These are phyloP conservation scores for Aspergillus funiculosus DNA, from an alignment of 495 filamentous ascomycete species.

Conservation along the genomic window DNA sequence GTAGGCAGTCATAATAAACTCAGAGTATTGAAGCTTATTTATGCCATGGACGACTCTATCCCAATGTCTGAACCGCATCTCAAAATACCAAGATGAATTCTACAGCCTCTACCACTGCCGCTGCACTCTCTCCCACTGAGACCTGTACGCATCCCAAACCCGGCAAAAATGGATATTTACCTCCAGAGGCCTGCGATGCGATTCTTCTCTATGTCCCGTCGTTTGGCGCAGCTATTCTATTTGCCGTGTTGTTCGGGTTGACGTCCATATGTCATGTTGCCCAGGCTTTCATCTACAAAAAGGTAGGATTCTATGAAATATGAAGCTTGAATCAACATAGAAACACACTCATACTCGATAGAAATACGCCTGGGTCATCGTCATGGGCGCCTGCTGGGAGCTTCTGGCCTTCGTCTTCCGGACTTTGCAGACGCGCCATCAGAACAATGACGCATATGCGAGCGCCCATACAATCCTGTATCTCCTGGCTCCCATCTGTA, in stretches of 20 bases:
- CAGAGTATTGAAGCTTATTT: too few species aligned
- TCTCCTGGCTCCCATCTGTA: slow-evolving; percentile 26
- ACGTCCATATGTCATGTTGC: slow-evolving; percentile 26
- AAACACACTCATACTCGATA: slow-evolving; percentile 8
- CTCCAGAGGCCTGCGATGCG: slow-evolving; percentile 27
- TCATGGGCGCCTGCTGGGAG: slow-evolving; percentile 46
- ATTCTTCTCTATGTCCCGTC: slow-evolving; percentile 27
- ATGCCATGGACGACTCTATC: too few species aligned
- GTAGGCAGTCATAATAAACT: too few species aligned
- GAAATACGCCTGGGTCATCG: slow-evolving; percentile 51
- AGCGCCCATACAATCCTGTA: slow-evolving; percentile 22
- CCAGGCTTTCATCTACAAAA: slow-evolving; percentile 30
- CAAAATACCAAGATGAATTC: too few species aligned
- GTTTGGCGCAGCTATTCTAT: slow-evolving; percentile 32
- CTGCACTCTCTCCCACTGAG: not conserved
- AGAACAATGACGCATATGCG: slow-evolving; percentile 14
- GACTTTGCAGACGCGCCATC: slow-evolving; percentile 21
- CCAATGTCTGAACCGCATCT: too few species aligned
- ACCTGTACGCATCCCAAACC: slow-evolving; percentile 8
- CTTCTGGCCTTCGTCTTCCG: slow-evolving; percentile 36
- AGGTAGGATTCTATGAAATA: slow-evolving; percentile 12
- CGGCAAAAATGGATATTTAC: slow-evolving; percentile 30
- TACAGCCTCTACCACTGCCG: not conserved
- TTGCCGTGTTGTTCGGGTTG: slow-evolving; percentile 32
- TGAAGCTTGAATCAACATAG: not conserved